Conservation (phyloP, 2,329 filamentous ascomycete genomes). For the Zymoseptoria tritici region DNA sequence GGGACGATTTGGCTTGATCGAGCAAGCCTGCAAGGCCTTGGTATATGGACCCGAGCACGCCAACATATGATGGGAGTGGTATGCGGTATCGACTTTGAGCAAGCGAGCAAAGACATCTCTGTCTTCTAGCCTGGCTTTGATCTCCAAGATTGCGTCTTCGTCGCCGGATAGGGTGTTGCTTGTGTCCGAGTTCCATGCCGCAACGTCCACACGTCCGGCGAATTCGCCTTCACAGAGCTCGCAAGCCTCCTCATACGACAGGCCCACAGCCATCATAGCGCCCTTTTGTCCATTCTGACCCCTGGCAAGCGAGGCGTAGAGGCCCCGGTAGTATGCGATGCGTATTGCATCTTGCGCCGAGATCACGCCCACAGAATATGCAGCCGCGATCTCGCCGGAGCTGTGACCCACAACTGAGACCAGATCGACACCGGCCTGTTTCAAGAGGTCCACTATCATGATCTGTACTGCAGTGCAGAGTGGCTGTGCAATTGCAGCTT, state of each 20-base stretch:
- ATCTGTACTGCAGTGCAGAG: constrained; percentile 51
- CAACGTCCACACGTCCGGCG: constrained; percentile 16
- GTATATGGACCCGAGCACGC: constrained; percentile 14
- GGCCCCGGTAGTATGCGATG: constrained; percentile 21
- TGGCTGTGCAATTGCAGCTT: constrained; percentile 42
- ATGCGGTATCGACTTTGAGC: constrained; percentile 38
- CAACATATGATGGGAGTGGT: constrained; percentile 37
- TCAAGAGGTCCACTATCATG: constrained; percentile 38
- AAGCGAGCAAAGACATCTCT: constrained; percentile 33
- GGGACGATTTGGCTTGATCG: constrained; percentile 8
- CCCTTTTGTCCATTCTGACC: constrained; percentile 15
- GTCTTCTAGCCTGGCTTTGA: constrained; percentile 26
- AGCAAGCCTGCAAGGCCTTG: constrained; percentile 8
- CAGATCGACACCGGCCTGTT: constrained; percentile 17
- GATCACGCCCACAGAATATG: constrained; percentile 24
- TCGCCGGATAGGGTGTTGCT: constrained; percentile 43
- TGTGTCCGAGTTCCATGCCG: constrained; percentile 33
- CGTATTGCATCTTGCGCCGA: constrained; percentile 15
- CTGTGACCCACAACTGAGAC: constrained; percentile 27
- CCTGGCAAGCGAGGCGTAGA: constrained; percentile 9
- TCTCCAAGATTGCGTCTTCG: constrained; percentile 28
- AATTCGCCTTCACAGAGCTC: constrained; percentile 19
- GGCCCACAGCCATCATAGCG: constrained; percentile 31
- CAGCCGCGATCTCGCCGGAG: constrained; percentile 30
- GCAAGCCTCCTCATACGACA: constrained; percentile 13